A percentile compares a stretch with the other conserved stretches of the same genome.
Conservation (phyloP, 1,284 basidiomycete species). For the Trichosporon asahii region DNA sequence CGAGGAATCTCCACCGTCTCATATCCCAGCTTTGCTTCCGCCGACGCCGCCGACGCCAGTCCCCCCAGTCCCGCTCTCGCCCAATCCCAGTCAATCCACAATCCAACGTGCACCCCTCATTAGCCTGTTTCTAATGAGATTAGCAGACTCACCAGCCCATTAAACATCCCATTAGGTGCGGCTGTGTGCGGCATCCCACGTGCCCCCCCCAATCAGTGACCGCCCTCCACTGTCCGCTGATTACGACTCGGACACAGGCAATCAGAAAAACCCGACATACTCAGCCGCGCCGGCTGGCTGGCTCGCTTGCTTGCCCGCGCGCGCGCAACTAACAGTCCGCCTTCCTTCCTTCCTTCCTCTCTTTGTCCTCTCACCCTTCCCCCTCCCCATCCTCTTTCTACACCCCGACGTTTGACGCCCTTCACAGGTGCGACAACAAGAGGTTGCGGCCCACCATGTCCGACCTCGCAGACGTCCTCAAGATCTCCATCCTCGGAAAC, state of each 20-base stretch:
- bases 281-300: not conserved
- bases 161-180: not conserved
- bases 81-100: not conserved
- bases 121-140: not conserved
- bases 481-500: slow-evolving; percentile 78
- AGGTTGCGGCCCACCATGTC: slow-evolving; percentile 25
- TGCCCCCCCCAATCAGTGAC: not conserved
- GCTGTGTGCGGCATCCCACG: not conserved
- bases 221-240: not conserved
- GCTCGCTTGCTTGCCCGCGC: too few relatives aligned
- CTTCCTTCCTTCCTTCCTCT: not conserved
- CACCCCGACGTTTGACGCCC: not conserved
- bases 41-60: not conserved
- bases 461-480: slow-evolving; percentile 48
- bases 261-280: not conserved
- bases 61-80: not conserved
- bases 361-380: not conserved
- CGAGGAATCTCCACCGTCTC: not conserved
- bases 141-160: not conserved
- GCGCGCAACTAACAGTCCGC: not conserved
- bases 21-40: not conserved
- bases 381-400: not conserved
- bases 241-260: not conserved
- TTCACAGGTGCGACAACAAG: slow-evolving; percentile 3
- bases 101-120: not conserved